Evolutionary conservation across 805 yeast species (phyloP).

Genomic region (Candida pseudofarinosa): DNA sequence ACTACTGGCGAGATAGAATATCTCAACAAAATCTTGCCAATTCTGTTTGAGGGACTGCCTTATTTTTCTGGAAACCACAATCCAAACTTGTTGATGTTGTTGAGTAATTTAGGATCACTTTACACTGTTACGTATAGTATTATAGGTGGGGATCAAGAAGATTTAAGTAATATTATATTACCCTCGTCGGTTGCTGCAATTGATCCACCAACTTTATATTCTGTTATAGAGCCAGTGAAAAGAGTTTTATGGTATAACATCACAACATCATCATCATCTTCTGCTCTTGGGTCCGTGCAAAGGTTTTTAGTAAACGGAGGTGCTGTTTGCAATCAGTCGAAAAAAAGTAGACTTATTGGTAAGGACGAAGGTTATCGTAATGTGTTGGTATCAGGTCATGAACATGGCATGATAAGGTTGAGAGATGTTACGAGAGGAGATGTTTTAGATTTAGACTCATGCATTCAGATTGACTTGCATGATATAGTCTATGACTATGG

Average conservation of each 20-base stretch:
- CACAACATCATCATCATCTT: slow-evolving; percentile 36
- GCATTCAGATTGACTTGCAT: slow-evolving; percentile 29
- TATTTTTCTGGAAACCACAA: slow-evolving; percentile 77
- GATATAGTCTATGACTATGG: slow-evolving; percentile 28
- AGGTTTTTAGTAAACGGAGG: slow-evolving; percentile 73
- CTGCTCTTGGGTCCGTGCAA: slow-evolving; percentile 37
- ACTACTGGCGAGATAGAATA: slow-evolving; percentile 16
- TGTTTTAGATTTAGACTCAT: slow-evolving; percentile 26
- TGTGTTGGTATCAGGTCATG: slow-evolving; percentile 77
- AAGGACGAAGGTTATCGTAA: slow-evolving; percentile 39
- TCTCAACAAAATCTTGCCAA: slow-evolving; percentile 26
- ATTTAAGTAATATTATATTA: slow-evolving; percentile 37
- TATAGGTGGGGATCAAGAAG: slow-evolving; percentile 14
- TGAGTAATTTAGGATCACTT: slow-evolving; percentile 61
- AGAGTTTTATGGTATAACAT: slow-evolving; percentile 77
- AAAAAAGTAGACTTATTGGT: slow-evolving; percentile 27
- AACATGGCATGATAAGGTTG: slow-evolving; percentile 75
- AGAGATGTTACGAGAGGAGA: slow-evolving; percentile 84
- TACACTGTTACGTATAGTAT: slow-evolving; percentile 55
- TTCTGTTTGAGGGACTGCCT: slow-evolving; percentile 49
- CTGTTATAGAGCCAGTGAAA: slow-evolving; percentile 50
- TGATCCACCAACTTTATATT: slow-evolving; percentile 62
- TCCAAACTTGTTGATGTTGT: slow-evolving; percentile 59
- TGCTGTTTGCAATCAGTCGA: slow-evolving; percentile 44
- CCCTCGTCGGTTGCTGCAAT: slow-evolving; percentile 82